Percentiles rank a stretch among this genome's conserved stretches.
Evolutionary conservation across 208 protist species (phyloP).

Genomic region (Crithidia mellificae): DNA sequence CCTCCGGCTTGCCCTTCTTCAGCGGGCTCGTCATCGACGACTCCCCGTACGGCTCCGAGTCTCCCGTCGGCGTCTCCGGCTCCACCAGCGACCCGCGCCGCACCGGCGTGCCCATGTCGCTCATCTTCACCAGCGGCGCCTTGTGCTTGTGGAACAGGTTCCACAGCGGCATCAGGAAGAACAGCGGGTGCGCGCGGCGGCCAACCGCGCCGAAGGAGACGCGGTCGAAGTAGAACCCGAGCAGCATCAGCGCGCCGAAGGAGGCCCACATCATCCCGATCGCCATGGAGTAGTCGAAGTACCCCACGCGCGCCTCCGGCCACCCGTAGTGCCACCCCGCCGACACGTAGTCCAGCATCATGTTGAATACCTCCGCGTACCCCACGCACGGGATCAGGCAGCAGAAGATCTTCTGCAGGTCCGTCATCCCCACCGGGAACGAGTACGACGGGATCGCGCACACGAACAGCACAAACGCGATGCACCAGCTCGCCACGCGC

Average conservation of each 20-base stretch:
- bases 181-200: slow-evolving; percentile 57
- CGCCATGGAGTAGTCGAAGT: slow-evolving; percentile 51
- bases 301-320: slow-evolving; percentile 34
- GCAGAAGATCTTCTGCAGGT: slow-evolving; percentile 41
- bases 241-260: slow-evolving; percentile 58
- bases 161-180: slow-evolving; percentile 64
- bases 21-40: slow-evolving; percentile 6
- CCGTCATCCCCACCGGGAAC: slow-evolving; percentile 59
- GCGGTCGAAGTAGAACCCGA: slow-evolving; percentile 85
- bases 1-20: slow-evolving; percentile 20
- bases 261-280: slow-evolving; percentile 84
- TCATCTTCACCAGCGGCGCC: slow-evolving; percentile 34
- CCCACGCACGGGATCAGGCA: slow-evolving; percentile 68
- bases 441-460: slow-evolving; percentile 66
- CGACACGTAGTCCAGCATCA: slow-evolving; percentile 59
- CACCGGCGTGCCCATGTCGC: slow-evolving; percentile 32
- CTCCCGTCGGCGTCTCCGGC: slow-evolving; percentile 1
- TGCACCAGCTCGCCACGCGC: slow-evolving; percentile 61
- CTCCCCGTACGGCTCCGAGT: slow-evolving; percentile 1
- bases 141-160: slow-evolving; percentile 42
- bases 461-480: slow-evolving; percentile 71
- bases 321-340: slow-evolving; percentile 46
- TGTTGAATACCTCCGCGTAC: slow-evolving; percentile 50
- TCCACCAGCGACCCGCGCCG: slow-evolving; percentile 28
- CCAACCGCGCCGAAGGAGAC: slow-evolving; percentile 73